Conservation (phyloP, 495 filamentous ascomycete genomes). For the Hypoxylon lenormandii region DNA sequence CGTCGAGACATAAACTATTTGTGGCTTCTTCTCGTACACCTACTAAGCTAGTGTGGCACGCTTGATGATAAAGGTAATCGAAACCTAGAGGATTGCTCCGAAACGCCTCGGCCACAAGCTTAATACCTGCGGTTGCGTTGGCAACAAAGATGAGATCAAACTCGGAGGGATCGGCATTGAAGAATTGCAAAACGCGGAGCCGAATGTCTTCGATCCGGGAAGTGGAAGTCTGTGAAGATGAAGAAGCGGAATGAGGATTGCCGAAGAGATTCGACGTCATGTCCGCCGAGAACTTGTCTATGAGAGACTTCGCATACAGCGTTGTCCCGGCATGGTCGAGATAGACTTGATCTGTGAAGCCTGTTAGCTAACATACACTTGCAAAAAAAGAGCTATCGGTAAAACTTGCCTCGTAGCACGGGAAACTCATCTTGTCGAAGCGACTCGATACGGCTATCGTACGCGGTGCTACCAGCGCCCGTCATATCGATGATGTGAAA, state of each 20-base stretch:
- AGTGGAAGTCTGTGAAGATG: constrained; percentile 81
- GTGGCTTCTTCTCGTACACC: constrained; percentile 80
- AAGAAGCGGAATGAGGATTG: constrained; percentile 89
- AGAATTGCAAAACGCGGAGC: constrained; percentile 77
- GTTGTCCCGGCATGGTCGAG: constrained; percentile 95
- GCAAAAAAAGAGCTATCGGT: not conserved
- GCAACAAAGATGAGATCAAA: constrained; percentile 93
- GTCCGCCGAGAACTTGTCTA: constrained; percentile 79
- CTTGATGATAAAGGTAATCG: constrained; percentile 83
- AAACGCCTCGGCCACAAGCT: constrained; percentile 82
- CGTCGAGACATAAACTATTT: constrained; percentile 73
- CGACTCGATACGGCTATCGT: constrained; percentile 74
- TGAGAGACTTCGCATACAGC: constrained; percentile 80
- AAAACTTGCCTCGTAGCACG: constrained; percentile 75
- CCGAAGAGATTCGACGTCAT: constrained; percentile 84
- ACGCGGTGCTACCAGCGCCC: constrained; percentile 55
- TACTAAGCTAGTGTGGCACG: constrained; percentile 88
- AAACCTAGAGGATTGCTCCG: constrained; percentile 74
- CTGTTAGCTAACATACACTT: constrained; percentile 21
- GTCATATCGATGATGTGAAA: constrained; percentile 43
- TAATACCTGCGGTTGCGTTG: constrained; percentile 91
- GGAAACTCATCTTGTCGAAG: constrained; percentile 83
- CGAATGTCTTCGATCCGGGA: constrained; percentile 80
- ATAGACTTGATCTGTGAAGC: constrained; percentile 76
- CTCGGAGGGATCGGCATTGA: constrained; percentile 82